Base-by-base conservation (phyloP, 495 filamentous ascomycete species). In the Xylaria venustula region DNA sequence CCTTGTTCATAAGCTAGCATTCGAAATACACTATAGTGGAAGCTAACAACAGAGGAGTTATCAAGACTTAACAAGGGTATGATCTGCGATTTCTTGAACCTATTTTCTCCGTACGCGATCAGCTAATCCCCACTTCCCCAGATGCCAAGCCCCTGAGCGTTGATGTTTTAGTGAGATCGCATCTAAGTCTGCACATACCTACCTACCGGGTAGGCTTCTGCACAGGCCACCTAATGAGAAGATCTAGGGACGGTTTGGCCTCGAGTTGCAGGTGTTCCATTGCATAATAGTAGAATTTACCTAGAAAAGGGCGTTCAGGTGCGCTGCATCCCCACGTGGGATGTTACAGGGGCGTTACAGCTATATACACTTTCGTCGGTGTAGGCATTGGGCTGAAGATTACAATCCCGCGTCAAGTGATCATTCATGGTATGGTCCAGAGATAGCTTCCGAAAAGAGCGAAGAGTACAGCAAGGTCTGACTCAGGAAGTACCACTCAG, bases 321-420 rank as follows among this genome's bases (percentile, higher is more conserved):
- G 15, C 41, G 20, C 34, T 22, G 50, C 53, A 55, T 55, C 40
- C 22, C 11, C 53, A 45, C 22, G 52, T 54, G 52, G 52, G 37
- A 32, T 15, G 19, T 17, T 32, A 11, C 17, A 15, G 40, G 52
- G 37, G 6, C 20, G 15, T 44, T 30, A 15, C 36, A 19, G 8
- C 51, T 12, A 15, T 15, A 12, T 5, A 34, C 37, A 40, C 6
- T 40, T 3, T 12, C 37, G 6, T 40, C 37, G 6, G 15, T 34
- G 30, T 34, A 34, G 30, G 23, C n/a, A 25, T 28, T 23, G 40
- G 40, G 53, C 53, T 55, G 53, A 55, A 34, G 53, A 45, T 19
- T 11, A 32, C 23, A 37, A 54, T 44, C 36, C 23, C 40, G 53
- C 40, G 53, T 45, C 14, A 54, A 12, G 15, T 42, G 19, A 15